Base-by-base conservation (phyloP, 305 asterid species). In the Solanum hybrid region DNA sequence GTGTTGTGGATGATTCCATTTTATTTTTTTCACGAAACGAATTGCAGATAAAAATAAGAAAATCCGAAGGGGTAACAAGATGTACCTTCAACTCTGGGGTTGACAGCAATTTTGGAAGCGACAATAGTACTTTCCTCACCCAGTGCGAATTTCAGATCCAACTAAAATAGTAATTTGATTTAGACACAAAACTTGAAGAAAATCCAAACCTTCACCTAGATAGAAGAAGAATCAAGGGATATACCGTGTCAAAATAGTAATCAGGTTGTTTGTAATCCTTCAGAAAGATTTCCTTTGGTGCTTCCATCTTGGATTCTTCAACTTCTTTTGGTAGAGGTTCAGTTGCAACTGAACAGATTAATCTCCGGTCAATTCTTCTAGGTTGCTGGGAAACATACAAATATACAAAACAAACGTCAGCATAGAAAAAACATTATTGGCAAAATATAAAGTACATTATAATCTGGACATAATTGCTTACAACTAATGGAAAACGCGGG, bases 211-310 rank as follows among this genome's bases (percentile, higher is more conserved):
- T 85, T 56, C 29, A 51, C 87, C 46, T 17, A 85, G 76, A 51
- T 31, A 31, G 17, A 85, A 22, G 87, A 51, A 31, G 75, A 80
- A 38, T 78, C 60, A 42, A 10, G 10, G 64, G 78, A 73, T 27
- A 37, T 93, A 95, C 98, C 91, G 94, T 90, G 31, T 97, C 98
- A 91, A 97, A 95, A 87, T 91, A 96, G 92, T 95, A 97, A 85
- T 94, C 96, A 35, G 98, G 98, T 90, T 93, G 96, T 93, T 96
- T 95, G 94, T 96, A 96, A 91, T 97, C 99, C 94, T 96, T 97
- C n/a, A 97, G 90, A 86, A 96, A 97, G 35, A 97, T 96, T 93
- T 97, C 99, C 91, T 95, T 95, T 89, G 98, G 98, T 85, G 93
- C 36, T 88, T 95, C 98, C 99, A 96, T 96, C 17, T 31, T 90